Evolutionary conservation across 345 rosid genomes (phyloP).

Genomic region (Gossypioides kirkii): DNA sequence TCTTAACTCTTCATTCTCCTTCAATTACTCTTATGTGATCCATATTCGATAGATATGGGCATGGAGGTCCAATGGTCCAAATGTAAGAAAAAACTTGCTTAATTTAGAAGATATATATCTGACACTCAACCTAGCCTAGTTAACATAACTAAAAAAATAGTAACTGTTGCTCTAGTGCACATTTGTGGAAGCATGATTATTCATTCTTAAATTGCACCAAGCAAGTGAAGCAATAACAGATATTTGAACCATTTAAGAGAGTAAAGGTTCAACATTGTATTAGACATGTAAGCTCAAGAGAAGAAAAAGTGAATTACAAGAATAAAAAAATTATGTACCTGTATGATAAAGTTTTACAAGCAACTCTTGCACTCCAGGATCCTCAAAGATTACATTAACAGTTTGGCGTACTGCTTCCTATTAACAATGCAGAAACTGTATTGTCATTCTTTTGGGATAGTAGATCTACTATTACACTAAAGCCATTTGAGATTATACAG

Average conservation of each 20-base stretch:
- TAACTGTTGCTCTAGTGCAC: background rate
- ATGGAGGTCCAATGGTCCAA: background rate
- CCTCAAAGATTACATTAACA: conserved; percentile 87
- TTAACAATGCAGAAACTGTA: conserved; percentile 21
- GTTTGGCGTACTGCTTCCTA: conserved; percentile 96
- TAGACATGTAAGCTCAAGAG: background rate
- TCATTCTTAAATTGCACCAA: background rate
- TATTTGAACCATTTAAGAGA: background rate
- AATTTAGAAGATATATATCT: background rate
- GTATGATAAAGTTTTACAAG: conserved; percentile 90
- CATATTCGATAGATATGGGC: background rate
- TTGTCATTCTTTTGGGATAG: background rate
- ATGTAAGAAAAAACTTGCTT: background rate
- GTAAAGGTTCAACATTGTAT: background rate
- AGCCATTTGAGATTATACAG: conserved; percentile 3
- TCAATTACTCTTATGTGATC: background rate
- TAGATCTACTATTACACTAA: background rate
- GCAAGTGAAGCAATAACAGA: background rate
- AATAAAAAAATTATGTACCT: conserved; percentile 37
- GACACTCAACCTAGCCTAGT: background rate
- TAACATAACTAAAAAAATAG: background rate
- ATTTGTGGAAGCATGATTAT: background rate
- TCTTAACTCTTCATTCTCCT: background rate
- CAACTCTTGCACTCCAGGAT: conserved; percentile 95
- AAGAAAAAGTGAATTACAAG: background rate